Evolutionary conservation across 495 filamentous ascomycete species (phyloP).

Genomic region (Immersiella caudata): DNA sequence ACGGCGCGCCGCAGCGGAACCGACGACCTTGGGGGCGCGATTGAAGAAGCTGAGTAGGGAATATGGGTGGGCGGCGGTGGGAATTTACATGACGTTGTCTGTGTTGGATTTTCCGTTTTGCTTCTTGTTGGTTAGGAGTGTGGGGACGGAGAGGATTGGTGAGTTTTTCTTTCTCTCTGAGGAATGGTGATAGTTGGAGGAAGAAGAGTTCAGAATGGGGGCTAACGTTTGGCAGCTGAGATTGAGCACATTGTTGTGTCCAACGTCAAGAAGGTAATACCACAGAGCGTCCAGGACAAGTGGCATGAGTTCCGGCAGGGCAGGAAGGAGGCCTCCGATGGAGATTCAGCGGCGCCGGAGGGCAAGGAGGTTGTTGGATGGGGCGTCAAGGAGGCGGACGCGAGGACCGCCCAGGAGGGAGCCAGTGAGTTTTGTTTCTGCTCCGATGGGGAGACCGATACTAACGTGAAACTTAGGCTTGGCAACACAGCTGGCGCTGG

Average conservation of each 20-base stretch:
- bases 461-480: constrained; percentile 40
- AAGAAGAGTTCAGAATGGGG: too few relatives aligned
- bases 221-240: constrained; percentile 40
- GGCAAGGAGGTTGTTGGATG: constrained; percentile 47
- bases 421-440: constrained; percentile 55
- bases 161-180: constrained; percentile 21
- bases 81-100: constrained; percentile 81
- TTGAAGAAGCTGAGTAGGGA: constrained; percentile 84
- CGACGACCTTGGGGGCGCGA: constrained; percentile 64
- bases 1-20: constrained; percentile 33
- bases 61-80: constrained; percentile 93
- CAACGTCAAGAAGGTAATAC: constrained; percentile 52
- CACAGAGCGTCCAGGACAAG: constrained; percentile 48
- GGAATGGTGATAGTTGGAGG: background rate
- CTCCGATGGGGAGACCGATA: constrained; percentile 8
- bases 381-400: constrained; percentile 57
- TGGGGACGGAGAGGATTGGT: constrained; percentile 87
- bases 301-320: constrained; percentile 47
- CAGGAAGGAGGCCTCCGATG: constrained; percentile 38
- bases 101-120: constrained; percentile 94
- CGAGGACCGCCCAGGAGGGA: constrained; percentile 46
- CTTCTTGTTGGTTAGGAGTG: constrained; percentile 77
- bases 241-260: constrained; percentile 55
- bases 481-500: constrained; percentile 84
- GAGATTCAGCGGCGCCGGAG: constrained; percentile 23